Evolutionary conservation across 139 green algal species (phyloP), one percentile per base, ranked within the genome.

Genomic region (Micromonas pusilla): DNA sequence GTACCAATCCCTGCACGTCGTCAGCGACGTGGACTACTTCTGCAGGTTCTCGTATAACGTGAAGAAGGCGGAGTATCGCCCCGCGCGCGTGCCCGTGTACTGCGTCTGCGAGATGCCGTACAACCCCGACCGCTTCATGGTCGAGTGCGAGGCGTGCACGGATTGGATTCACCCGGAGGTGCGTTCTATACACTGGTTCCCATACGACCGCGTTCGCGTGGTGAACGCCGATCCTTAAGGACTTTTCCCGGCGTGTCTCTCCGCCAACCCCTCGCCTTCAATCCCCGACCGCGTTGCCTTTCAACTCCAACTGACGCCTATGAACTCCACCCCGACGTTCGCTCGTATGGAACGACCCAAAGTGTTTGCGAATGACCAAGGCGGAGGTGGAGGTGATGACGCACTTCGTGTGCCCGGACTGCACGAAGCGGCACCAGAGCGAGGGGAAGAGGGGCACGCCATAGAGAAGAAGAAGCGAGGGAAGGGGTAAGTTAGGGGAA

Each of bases 101-200:
- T 96, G 91, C 81, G 62, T 67, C 21, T 96, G 91, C 81, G 85
- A 93, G 80, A 81, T 91, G 83, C 91, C 91, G 38, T 93, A 94
- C 86, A 96, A 96, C 80, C 91, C 91, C 0, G 91, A 96, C 86
- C 70, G 80, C 31, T 86, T 88, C 54, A 96, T 96, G 90, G 80
- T 95, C 0, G 72, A 87, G 77, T 96, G 91, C 77, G 79, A 85
- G 26, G 39, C 9, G 0, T 96, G 91, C 73, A 73, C 85, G 4
- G 89, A 93, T 25, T 93, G 91, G 91, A n/a, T n/a, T n/a, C n/a
- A n/a, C n/a, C n/a, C n/a, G n/a, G n/a, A n/a, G n/a, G n/a, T n/a
- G n/a, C n/a, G n/a, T n/a, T n/a, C n/a, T n/a, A n/a, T n/a, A n/a
- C n/a, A n/a, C n/a, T n/a, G n/a, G n/a, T n/a, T n/a, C n/a, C n/a